These are phyloP conservation scores for Verticillium zaregamsianum DNA, from an alignment of 2,329 filamentous ascomycete genomes.

Conservation along the genomic window DNA sequence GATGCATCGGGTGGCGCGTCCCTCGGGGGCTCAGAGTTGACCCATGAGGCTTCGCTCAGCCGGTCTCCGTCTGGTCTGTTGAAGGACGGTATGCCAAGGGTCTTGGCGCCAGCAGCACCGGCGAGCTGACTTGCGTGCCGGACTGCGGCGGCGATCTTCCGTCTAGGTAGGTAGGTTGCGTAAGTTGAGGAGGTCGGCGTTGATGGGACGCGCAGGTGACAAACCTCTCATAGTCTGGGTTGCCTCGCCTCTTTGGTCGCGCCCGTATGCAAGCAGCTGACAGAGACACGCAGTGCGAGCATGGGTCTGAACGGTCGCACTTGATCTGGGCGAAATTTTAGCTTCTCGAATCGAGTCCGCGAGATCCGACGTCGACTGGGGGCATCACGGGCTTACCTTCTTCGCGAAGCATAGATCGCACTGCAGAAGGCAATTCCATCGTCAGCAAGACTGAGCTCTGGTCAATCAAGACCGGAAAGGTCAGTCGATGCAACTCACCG, in stretches of 20 bases:
- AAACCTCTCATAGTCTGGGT: constrained; percentile 3
- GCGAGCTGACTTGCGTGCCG: constrained; percentile 2
- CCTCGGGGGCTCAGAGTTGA: background rate
- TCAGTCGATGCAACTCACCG: background rate
- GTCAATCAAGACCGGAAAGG: background rate
- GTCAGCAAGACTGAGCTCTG: background rate
- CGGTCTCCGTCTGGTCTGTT: background rate
- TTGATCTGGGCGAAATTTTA: background rate
- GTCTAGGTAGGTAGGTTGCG: background rate
- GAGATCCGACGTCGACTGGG: background rate
- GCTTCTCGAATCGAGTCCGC: background rate
- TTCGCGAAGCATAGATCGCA: constrained; percentile 3
- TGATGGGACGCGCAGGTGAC: background rate
- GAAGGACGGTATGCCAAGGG: background rate
- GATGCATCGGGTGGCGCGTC: background rate
- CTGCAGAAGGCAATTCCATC: background rate
- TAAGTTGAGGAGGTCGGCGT: background rate
- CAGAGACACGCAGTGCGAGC: constrained; percentile 1
- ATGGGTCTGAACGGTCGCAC: constrained; percentile 2
- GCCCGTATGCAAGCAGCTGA: background rate
- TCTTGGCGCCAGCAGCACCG: background rate
- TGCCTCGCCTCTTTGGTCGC: constrained; percentile 1
- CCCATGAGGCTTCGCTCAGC: background rate
- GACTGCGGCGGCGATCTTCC: constrained; percentile 1
- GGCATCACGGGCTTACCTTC: background rate